Evolutionary conservation across 2,329 filamentous ascomycete genomes (phyloP), one percentile per base, ranked within the genome.

Genomic region (Phaeophleospora eucalypticola): DNA sequence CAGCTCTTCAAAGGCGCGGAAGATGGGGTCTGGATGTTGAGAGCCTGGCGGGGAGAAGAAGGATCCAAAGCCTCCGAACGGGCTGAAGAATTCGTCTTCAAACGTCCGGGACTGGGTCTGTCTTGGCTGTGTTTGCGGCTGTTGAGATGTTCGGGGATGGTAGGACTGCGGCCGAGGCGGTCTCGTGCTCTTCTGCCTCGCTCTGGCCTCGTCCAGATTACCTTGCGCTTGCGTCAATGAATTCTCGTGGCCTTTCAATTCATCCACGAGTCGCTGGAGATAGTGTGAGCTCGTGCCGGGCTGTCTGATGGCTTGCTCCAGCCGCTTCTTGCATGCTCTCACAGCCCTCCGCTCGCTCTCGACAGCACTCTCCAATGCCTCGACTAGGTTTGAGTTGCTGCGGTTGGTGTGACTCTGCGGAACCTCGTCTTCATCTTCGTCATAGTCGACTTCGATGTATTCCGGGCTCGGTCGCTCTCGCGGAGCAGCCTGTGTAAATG

Each of bases 271-370:
- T 4, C 42, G 41, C 20, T 62, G 56, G 2, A 64, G 41, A 41
- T 57, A 42, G 14, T 41, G 33, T 2, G 60, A 54, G 34, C 54
- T 52, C 33, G 58, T 42, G 12, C 43, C 46, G 8, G 45, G 48
- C 36, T 56, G 55, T 27, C 56, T 46, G 2, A 59, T 58, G 34
- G 59, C 58, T 20, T 58, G 52, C 38, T 61, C 54, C 2, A 61
- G 54, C 17, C 46, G 52, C 41, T 54, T 55, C 44, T 59, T 56
- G 41, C 58, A 56, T 19, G 43, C 49, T 29, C 49, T 43, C n/a
- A 56, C 52, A 20, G 54, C 43, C 10, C 46, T 45, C 15, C 43
- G 43, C 29, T 57, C 51, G 24, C 53, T 41, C 39, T 62, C 54
- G 1, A 61, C 59, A 19, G 54, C 54, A 40, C 52, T 49, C 36